Evolutionary conservation across 768 basidiomycete genomes (phyloP).

Genomic region (Saitozyma podzolica): DNA sequence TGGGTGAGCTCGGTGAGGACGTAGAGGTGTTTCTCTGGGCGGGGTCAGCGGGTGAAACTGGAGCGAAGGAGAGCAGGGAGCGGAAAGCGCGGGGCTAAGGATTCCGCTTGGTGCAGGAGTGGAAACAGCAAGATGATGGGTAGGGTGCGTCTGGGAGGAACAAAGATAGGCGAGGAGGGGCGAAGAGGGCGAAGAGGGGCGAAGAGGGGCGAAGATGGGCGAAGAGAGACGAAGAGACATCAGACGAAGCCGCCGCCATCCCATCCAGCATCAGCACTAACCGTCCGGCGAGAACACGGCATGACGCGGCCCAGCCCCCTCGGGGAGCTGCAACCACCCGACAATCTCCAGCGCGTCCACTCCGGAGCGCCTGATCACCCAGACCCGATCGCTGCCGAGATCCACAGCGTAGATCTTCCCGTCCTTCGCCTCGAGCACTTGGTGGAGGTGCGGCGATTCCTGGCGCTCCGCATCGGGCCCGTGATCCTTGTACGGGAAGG

Average conservation of each 20-base stretch:
- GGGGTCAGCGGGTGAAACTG: no score
- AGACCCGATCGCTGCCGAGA: slow-evolving; percentile 71
- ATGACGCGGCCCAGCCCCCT: slow-evolving; percentile 43
- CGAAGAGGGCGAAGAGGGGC: no score
- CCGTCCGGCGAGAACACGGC: slow-evolving; percentile 32
- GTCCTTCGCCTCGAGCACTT: slow-evolving; percentile 60
- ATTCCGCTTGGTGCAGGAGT: no score
- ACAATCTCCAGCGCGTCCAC: slow-evolving; percentile 57
- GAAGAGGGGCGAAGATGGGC: no score
- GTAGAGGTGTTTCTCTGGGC: slow-evolving; percentile 48
- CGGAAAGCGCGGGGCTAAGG: not conserved
- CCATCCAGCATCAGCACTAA: slow-evolving; percentile 11
- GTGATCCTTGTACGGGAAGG: slow-evolving; percentile 42
- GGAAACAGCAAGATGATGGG: no score
- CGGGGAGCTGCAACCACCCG: slow-evolving; percentile 58
- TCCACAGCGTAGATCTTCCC: slow-evolving; percentile 68
- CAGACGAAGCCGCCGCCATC: not conserved
- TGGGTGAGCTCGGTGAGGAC: slow-evolving; percentile 45
- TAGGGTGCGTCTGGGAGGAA: no score
- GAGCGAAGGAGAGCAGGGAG: not conserved
- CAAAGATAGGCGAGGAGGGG: no score
- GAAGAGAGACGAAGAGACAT: no score
- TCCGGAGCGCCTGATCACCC: slow-evolving; percentile 58
- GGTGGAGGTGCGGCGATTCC: slow-evolving; percentile 73
- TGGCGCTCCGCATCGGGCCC: slow-evolving; percentile 72